A percentile compares a stretch with the other conserved stretches of the same genome.
phyloP scores from a whole-genome alignment of 2,329 filamentous ascomycete species.

The Pyrenophora graminea region DNA sequence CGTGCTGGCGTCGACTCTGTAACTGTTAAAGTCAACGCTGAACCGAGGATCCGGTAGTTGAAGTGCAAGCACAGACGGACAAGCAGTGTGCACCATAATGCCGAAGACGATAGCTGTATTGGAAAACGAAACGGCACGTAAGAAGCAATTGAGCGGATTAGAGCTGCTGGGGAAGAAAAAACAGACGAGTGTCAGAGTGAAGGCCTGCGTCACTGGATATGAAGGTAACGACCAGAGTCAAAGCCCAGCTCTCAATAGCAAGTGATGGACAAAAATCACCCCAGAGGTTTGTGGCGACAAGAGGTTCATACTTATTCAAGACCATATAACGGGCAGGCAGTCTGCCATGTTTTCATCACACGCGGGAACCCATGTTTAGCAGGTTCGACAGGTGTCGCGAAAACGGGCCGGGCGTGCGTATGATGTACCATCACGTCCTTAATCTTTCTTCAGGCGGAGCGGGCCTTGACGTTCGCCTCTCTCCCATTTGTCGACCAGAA shows the following conservation, averaged over 20 bases:
- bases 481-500: background rate
- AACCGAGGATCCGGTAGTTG: slow-evolving; percentile 29
- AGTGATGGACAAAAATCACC: slow-evolving; percentile 1
- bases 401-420: background rate
- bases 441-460: slow-evolving; percentile 4
- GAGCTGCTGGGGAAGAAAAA: background rate
- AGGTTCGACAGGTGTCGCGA: slow-evolving; percentile 10
- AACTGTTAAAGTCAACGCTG: slow-evolving; percentile 27
- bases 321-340: background rate
- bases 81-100: slow-evolving; percentile 21
- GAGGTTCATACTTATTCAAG: slow-evolving; percentile 3
- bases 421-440: slow-evolving; percentile 2
- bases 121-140: background rate
- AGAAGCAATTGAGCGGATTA: background rate
- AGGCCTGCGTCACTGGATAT: slow-evolving; percentile 6
- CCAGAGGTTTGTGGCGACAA: slow-evolving; percentile 5
- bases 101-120: background rate
- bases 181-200: background rate
- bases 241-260: slow-evolving; percentile 10
- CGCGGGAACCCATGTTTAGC: slow-evolving; percentile 9
- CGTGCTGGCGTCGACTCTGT: slow-evolving; percentile 12
- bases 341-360: slow-evolving; percentile 1
- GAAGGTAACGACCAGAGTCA: slow-evolving; percentile 4
- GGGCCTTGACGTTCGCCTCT: background rate
- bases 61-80: slow-evolving; percentile 24